phyloP scores from a whole-genome alignment of 306 rosid species.

The Benincasa hispida region DNA sequence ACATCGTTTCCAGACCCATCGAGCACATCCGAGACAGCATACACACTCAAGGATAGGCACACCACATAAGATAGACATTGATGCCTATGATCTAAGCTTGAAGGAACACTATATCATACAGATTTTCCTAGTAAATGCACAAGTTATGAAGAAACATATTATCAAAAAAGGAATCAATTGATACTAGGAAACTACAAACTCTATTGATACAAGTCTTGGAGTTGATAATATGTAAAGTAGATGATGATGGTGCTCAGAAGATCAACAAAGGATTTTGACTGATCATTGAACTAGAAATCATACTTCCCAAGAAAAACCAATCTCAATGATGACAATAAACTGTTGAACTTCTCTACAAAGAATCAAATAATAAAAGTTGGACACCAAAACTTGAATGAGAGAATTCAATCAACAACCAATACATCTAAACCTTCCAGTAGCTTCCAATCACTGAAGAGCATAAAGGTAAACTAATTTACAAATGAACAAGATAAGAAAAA shows the following conservation, averaged over 20 bases:
- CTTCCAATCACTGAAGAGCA: neutral
- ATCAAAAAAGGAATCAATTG: neutral
- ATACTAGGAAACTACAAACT: neutral
- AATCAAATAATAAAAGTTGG: neutral
- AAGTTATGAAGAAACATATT: neutral
- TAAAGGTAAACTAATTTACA: neutral
- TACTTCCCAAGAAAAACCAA: neutral
- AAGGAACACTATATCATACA: neutral
- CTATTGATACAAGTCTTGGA: neutral
- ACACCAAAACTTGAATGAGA: neutral
- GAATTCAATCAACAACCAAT: neutral
- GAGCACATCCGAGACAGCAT: constrained; percentile 76
- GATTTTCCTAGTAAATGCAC: neutral
- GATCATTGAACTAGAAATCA: neutral
- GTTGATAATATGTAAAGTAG: neutral
- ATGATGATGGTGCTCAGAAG: neutral
- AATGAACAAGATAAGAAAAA: neutral
- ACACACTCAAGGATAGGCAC: constrained; percentile 86
- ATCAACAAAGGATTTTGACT: neutral
- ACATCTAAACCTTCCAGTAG: neutral
- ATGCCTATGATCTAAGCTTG: constrained; percentile 6
- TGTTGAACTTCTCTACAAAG: neutral
- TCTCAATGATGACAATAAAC: neutral
- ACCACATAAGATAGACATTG: constrained; percentile 72
- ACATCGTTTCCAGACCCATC: constrained; percentile 93